Conservation (phyloP, 2,329 filamentous ascomycete genomes). For the Botrytis sinoallii region DNA sequence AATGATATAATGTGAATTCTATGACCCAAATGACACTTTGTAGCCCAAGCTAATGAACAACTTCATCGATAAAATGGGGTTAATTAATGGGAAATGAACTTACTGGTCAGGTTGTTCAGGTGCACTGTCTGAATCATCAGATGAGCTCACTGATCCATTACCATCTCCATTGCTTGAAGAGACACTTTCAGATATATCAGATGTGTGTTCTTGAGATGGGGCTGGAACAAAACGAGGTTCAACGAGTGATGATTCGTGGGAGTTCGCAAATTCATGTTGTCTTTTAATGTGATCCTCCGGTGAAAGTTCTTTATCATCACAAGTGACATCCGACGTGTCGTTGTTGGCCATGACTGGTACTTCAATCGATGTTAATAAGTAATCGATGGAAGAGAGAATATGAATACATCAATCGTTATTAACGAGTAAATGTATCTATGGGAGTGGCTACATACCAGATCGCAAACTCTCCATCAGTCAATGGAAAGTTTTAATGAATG, state of each 20-base stretch:
- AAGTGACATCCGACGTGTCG: neutral
- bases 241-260: neutral
- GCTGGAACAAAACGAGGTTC: neutral
- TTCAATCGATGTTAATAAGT: neutral
- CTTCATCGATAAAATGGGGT: neutral
- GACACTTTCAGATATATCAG: neutral
- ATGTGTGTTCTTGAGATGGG: neutral
- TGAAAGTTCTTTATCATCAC: neutral
- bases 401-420: neutral
- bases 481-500: neutral
- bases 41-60: neutral
- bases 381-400: neutral
- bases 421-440: neutral
- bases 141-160: neutral
- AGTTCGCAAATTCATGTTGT: neutral
- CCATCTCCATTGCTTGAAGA: neutral
- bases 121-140: neutral
- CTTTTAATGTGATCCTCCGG: too few relatives aligned
- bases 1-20: neutral
- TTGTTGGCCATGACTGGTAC: neutral
- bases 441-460: neutral
- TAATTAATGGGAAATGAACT: neutral
- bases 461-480: neutral
- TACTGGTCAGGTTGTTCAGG: neutral
- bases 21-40: neutral